Evolutionary conservation across 257 asterid genomes (phyloP), one percentile per base, ranked within the genome.

Genomic region (Oldenlandia corymbosa): DNA sequence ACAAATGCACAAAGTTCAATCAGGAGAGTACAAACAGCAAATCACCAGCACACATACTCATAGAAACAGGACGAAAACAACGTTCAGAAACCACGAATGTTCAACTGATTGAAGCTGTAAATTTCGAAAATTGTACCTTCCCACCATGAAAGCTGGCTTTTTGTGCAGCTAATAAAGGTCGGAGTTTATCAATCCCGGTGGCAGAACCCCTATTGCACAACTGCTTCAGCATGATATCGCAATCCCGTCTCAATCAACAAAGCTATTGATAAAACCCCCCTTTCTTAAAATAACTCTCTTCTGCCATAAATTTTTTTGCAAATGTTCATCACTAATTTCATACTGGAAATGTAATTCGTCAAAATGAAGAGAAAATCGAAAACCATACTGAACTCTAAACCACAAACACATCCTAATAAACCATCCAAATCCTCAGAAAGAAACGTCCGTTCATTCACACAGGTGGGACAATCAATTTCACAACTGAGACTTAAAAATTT

Each of bases 191-290:
- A 28, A 72, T 75, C 70, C 83, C 81, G 36, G 48, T 78, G 17
- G 45, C 70, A 48, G 60, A 55, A 34, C 83, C 71, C 58, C 73
- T 80, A 62, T 80, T 75, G 54, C 18, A 75, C 48, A 82, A 70
- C 39, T 75, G 83, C 77, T 81, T 81, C 83, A 85, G 75, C 96
- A 86, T 89, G 56, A 26, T 78, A 58, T 27, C 32, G 48, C 51
- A 58, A 54, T 8, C 58, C 68, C 42, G 65, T 20, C 26, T 37
- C 11, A 34, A 62, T 53, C 28, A 17, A 57, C 10, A 46, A 49
- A 18, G 20, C 45, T 45, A n/a, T 21, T 46, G 56, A 45, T 60
- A n/a, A 34, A 57, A 17, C 28, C 62, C 47, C 47, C 7, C 2
- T 34, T n/a, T n/a, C n/a, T n/a, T n/a, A n/a, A n/a, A n/a, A n/a